Evolutionary conservation across 106 monocot genomes (phyloP).

Genomic region (Apostasia ramifera): DNA sequence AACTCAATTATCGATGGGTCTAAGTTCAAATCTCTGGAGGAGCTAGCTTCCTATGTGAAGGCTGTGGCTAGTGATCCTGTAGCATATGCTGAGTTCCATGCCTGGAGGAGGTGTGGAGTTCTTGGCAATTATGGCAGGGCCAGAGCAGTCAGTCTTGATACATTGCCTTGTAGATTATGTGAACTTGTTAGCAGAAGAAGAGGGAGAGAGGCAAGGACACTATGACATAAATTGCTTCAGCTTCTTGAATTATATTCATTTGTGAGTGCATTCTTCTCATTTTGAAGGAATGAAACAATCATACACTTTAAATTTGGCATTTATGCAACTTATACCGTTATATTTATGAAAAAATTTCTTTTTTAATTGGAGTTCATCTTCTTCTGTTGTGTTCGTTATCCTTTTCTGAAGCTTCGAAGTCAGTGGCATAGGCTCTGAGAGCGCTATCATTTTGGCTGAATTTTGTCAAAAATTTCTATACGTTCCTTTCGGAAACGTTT

Average conservation of each 20-base stretch:
- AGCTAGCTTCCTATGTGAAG: conserved; percentile 71
- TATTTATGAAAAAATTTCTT: too few relatives aligned
- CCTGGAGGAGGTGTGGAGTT: conserved; percentile 92
- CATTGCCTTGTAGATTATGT: conserved; percentile 79
- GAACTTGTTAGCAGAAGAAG: conserved; percentile 61
- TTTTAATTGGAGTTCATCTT: too few relatives aligned
- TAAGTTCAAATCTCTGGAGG: conserved; percentile 57
- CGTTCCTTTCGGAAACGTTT: too few relatives aligned
- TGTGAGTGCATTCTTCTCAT: background rate
- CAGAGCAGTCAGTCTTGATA: conserved; percentile 68
- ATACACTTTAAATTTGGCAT: too few relatives aligned
- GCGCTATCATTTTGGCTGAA: too few relatives aligned
- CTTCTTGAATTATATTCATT: background rate
- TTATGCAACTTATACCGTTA: too few relatives aligned
- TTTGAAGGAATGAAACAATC: too few relatives aligned
- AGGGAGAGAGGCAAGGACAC: conserved; percentile 36
- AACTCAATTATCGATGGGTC: conserved; percentile 90
- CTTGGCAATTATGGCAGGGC: conserved; percentile 64
- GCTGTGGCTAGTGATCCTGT: conserved; percentile 67
- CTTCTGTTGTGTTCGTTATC: too few relatives aligned
- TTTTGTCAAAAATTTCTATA: too few relatives aligned
- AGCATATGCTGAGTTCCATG: conserved; percentile 89
- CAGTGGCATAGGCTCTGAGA: too few relatives aligned
- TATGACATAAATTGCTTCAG: conserved; percentile 2
- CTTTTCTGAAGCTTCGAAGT: too few relatives aligned